Conservation (phyloP, 805 yeast species). For the Metschnikowia reukaufii region DNA sequence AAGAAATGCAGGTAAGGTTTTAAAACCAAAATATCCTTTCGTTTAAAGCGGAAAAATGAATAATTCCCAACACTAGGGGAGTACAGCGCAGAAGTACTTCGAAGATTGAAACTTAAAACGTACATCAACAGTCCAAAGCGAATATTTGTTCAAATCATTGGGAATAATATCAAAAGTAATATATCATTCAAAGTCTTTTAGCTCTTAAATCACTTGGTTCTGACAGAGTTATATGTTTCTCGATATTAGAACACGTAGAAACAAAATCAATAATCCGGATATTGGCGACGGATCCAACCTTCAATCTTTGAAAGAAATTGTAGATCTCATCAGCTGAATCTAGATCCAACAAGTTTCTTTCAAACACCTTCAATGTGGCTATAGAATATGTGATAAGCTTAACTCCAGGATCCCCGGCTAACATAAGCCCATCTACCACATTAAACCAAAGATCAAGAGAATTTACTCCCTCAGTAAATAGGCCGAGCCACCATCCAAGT, state of each 20-base stretch:
- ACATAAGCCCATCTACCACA: constrained; percentile 48
- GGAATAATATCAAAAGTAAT: too few species aligned
- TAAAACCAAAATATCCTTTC: too few species aligned
- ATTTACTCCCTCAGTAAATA: constrained; percentile 51
- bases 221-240: constrained; percentile 1
- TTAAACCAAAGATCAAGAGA: constrained; percentile 52
- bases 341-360: constrained; percentile 27
- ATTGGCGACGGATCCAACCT: constrained; percentile 19
- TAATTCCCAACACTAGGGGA: too few species aligned
- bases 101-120: too few species aligned
- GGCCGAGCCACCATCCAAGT: constrained; percentile 56
- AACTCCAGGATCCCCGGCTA: constrained; percentile 32
- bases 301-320: constrained; percentile 20
- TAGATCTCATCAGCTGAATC: constrained; percentile 33
- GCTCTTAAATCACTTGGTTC: background rate
- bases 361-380: constrained; percentile 39
- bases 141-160: too few species aligned
- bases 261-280: constrained; percentile 24
- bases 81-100: too few species aligned
- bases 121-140: too few species aligned
- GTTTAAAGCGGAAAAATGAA: too few species aligned
- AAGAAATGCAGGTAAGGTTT: too few species aligned
- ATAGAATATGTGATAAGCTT: constrained; percentile 36
- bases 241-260: constrained; percentile 16
- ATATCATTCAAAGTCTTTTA: too few species aligned